A percentile compares a stretch with the other conserved stretches of the same genome.
Evolutionary conservation across 1,284 basidiomycete genomes (phyloP).

Genomic region (Peniophora sp.): DNA sequence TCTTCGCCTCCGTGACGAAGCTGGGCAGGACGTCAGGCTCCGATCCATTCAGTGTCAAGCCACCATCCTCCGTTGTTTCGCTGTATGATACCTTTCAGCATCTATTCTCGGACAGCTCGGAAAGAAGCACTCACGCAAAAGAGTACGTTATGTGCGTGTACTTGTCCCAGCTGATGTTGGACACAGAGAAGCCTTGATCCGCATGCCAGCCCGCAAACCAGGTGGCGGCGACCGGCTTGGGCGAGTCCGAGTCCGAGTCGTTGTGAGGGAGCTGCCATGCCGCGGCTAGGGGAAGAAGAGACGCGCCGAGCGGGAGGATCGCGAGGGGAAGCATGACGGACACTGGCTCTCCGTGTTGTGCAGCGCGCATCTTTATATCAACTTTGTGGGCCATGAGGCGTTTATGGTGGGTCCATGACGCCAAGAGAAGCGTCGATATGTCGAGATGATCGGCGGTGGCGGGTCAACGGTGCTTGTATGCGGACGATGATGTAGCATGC

Average conservation of each 20-base stretch:
- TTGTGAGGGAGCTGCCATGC: neutral
- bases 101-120: too few species aligned
- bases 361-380: too few species aligned
- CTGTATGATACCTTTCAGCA: neutral
- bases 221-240: constrained; percentile 22
- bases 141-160: constrained; percentile 44
- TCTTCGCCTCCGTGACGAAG: constrained; percentile 43
- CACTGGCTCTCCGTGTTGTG: too few species aligned
- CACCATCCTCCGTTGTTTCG: too few species aligned
- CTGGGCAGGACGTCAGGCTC: constrained; percentile 32
- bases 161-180: constrained; percentile 37
- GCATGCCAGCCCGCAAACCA: constrained; percentile 42
- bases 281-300: neutral
- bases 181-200: constrained; percentile 28
- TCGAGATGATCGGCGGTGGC: too few species aligned
- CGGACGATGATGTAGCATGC: too few species aligned
- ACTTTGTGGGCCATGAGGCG: too few species aligned
- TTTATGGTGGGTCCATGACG: too few species aligned
- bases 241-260: neutral
- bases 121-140: constrained; percentile 19
- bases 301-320: too few species aligned
- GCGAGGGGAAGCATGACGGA: too few species aligned
- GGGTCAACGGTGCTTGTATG: too few species aligned
- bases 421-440: too few species aligned
- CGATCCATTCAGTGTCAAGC: constrained; percentile 29